These are phyloP conservation scores for Cladorrhinum sp. DNA, from an alignment of 2,329 filamentous ascomycete species.

Conservation along the genomic window DNA sequence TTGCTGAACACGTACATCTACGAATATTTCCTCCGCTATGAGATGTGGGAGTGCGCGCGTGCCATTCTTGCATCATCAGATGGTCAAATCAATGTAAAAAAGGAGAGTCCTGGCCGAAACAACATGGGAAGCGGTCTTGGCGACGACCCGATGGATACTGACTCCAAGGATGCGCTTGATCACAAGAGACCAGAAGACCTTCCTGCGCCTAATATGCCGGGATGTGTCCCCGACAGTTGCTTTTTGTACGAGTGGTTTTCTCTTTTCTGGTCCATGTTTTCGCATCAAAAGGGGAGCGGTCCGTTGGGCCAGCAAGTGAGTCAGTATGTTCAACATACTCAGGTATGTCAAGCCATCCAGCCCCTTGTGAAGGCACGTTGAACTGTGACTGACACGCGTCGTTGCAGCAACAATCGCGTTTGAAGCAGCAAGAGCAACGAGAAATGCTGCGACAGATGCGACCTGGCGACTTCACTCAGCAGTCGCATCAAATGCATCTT, in stretches of 20 bases:
- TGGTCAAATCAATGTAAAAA: slow-evolving; percentile 63
- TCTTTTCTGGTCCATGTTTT: slow-evolving; percentile 95
- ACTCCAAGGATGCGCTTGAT: slow-evolving; percentile 73
- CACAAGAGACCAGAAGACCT: slow-evolving; percentile 75
- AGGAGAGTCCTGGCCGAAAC: slow-evolving; percentile 64
- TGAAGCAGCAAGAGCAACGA: slow-evolving; percentile 74
- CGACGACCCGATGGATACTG: slow-evolving; percentile 78
- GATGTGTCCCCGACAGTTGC: slow-evolving; percentile 66
- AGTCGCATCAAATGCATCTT: slow-evolving; percentile 60
- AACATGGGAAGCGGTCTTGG: slow-evolving; percentile 64
- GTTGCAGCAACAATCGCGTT: slow-evolving; percentile 60
- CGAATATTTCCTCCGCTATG: slow-evolving; percentile 84
- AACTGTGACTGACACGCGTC: slow-evolving; percentile 25
- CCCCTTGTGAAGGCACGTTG: slow-evolving; percentile 12
- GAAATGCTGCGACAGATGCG: slow-evolving; percentile 73
- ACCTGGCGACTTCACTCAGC: slow-evolving; percentile 50
- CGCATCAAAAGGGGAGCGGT: slow-evolving; percentile 71
- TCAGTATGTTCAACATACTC: slow-evolving; percentile 77
- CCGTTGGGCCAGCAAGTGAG: slow-evolving; percentile 57
- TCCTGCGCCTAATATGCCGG: slow-evolving; percentile 68
- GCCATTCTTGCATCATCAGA: slow-evolving; percentile 65
- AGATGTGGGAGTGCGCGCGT: slow-evolving; percentile 80
- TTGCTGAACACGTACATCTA: slow-evolving; percentile 85
- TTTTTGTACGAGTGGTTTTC: slow-evolving; percentile 98
- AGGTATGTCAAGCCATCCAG: slow-evolving; percentile 54